phyloP scores from a whole-genome alignment of 352 stramenopile species.

The Pythium monospermum region DNA sequence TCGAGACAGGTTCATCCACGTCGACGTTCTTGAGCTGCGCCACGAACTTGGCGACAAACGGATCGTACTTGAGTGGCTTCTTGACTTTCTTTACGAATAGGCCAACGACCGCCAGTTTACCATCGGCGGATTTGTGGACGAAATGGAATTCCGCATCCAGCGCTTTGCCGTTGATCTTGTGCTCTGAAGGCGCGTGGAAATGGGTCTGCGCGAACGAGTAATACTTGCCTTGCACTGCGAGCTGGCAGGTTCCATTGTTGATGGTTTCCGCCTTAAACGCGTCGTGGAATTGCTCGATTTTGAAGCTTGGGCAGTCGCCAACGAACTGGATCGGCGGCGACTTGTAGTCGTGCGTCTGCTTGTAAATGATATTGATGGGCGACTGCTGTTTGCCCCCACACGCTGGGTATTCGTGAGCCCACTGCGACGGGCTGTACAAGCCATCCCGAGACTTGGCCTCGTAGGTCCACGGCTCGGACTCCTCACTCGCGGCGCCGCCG shows the following conservation, averaged over 20 bases:
- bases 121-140: constrained; percentile 26
- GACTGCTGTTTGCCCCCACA: constrained; percentile 7
- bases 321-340: constrained; percentile 1
- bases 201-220: constrained; percentile 34
- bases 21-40: constrained; percentile 32
- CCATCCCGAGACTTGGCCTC: not conserved
- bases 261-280: constrained; percentile 1
- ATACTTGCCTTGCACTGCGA: constrained; percentile 4
- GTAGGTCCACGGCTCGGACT: constrained; percentile 4
- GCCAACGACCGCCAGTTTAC: constrained; percentile 3
- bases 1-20: not conserved
- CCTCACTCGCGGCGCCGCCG: too few relatives aligned
- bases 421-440: constrained; percentile 1
- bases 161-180: constrained; percentile 29
- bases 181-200: constrained; percentile 33
- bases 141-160: constrained; percentile 37
- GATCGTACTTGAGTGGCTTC: constrained; percentile 19
- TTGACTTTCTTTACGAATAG: constrained; percentile 6
- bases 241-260: constrained; percentile 1
- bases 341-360: not conserved
- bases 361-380: constrained; percentile 6
- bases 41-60: constrained; percentile 28
- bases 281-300: constrained; percentile 2
- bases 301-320: constrained; percentile 4
- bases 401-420: not conserved